phyloP scores from a whole-genome alignment of 108 stramenopile genomes.

The Cyclotella choctawhatcheeana region DNA sequence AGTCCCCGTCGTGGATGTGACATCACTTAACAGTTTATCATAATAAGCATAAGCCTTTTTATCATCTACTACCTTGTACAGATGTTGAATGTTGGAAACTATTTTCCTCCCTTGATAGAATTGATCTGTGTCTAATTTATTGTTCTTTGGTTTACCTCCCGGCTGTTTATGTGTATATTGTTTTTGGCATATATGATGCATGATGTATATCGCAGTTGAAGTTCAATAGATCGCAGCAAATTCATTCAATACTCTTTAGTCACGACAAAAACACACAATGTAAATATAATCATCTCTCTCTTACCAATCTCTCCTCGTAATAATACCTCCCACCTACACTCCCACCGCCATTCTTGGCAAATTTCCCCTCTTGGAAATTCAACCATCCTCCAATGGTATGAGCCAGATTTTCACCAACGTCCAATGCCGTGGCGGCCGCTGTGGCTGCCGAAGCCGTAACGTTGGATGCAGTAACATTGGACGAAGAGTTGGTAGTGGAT shows the following conservation, averaged over 20 bases:
- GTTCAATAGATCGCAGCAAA: too few relatives aligned
- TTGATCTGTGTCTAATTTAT: neutral
- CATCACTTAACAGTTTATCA: constrained; percentile 15
- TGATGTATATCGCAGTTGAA: too few relatives aligned
- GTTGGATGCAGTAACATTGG: neutral
- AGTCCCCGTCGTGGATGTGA: neutral
- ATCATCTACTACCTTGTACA: constrained; percentile 50
- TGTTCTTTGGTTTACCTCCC: neutral
- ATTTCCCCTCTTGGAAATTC: constrained; percentile 19
- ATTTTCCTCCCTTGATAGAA: constrained; percentile 41
- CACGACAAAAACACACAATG: neutral
- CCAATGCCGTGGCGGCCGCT: constrained; percentile 1
- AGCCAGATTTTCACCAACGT: constrained; percentile 12
- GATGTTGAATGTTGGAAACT: constrained; percentile 32
- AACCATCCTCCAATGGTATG: constrained; percentile 31
- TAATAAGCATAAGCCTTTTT: constrained; percentile 38
- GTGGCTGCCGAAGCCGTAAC: neutral
- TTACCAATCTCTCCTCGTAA: constrained; percentile 10
- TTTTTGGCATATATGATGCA: neutral
- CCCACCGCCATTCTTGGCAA: constrained; percentile 1
- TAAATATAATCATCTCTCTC: neutral
- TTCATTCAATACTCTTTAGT: too few relatives aligned
- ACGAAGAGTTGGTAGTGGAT: neutral
- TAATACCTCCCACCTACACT: constrained; percentile 8
- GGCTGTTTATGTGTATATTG: neutral